Percentiles rank a stretch among this genome's conserved stretches.
phyloP scores from a whole-genome alignment of 139 green algal species.

The Tetradesmus lagerheimii region DNA sequence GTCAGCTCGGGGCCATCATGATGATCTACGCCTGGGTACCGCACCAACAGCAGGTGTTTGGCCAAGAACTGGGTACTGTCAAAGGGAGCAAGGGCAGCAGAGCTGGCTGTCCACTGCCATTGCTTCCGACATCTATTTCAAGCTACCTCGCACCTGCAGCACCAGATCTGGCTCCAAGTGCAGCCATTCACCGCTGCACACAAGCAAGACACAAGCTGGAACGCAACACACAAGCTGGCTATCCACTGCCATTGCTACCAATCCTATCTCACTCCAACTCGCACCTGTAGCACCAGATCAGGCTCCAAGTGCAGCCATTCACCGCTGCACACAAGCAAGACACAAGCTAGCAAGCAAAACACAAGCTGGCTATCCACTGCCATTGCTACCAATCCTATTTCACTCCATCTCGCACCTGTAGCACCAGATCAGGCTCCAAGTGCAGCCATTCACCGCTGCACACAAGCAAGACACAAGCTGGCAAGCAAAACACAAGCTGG shows the following conservation, averaged over 20 bases:
- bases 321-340: neutral
- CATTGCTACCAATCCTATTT: too few species aligned
- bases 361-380: neutral
- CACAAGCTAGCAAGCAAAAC: neutral
- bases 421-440: conserved; percentile 47
- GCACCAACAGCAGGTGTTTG: too few species aligned
- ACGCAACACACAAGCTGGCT: neutral
- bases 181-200: neutral
- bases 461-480: neutral
- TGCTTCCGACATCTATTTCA: neutral
- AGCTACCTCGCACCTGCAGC: neutral
- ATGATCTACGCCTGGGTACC: too few species aligned
- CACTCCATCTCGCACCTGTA: neutral
- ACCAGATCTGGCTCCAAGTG: neutral
- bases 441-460: neutral
- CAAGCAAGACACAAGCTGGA: neutral
- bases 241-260: neutral
- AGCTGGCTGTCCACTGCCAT: too few species aligned
- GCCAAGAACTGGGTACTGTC: too few species aligned
- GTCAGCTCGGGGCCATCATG: too few species aligned
- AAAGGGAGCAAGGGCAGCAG: too few species aligned
- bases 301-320: conserved; percentile 46
- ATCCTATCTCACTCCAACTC: neutral
- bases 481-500: neutral
- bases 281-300: neutral